phyloP scores from a whole-genome alignment of 169 alveolate genomes.

The Plasmodium berghei region DNA sequence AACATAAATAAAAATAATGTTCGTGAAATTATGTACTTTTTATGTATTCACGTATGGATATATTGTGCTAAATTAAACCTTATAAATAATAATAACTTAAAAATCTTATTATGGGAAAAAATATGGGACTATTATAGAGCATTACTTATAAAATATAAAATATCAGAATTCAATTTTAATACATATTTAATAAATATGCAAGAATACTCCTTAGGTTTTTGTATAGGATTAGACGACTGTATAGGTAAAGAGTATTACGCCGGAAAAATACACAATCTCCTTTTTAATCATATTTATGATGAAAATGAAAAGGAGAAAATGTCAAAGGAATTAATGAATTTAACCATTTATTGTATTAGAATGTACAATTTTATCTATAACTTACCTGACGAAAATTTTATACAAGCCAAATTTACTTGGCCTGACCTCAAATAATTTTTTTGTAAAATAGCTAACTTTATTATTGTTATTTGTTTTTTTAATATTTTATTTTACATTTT shows the following conservation, averaged over 20 bases:
- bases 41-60: constrained; percentile 76
- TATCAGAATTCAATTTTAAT: constrained; percentile 61
- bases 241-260: constrained; percentile 48
- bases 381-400: constrained; percentile 59
- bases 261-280: constrained; percentile 39
- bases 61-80: constrained; percentile 56
- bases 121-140: constrained; percentile 77
- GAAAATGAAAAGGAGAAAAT: constrained; percentile 44
- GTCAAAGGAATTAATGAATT: constrained; percentile 45
- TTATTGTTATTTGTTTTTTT: too few species aligned
- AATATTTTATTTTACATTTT: too few species aligned
- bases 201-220: constrained; percentile 71
- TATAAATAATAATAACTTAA: constrained; percentile 44
- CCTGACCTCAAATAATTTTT: constrained; percentile 38
- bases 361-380: constrained; percentile 47
- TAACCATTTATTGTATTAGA: constrained; percentile 64
- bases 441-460: neutral
- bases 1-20: constrained; percentile 46
- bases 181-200: constrained; percentile 65
- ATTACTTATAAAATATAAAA: constrained; percentile 59
- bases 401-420: constrained; percentile 68
- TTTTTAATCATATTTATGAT: constrained; percentile 64
- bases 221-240: constrained; percentile 73
- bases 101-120: constrained; percentile 60
- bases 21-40: constrained; percentile 63